Evolutionary conservation across 768 basidiomycete species (phyloP).

Genomic region (Tubosaeta sp.): DNA sequence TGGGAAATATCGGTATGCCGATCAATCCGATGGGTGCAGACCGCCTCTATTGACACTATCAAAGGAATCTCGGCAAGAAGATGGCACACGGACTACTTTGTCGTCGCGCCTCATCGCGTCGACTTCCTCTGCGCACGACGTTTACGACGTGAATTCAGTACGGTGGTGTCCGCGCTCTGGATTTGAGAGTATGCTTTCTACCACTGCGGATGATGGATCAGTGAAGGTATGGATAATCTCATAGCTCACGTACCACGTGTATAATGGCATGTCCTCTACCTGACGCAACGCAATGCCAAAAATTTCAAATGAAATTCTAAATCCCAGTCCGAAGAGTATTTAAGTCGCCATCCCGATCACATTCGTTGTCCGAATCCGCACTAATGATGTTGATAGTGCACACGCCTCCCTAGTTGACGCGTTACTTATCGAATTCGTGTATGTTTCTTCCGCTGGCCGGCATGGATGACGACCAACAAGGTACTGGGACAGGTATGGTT

Average conservation of each 20-base stretch:
- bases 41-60: not conserved
- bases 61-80: constrained; percentile 17
- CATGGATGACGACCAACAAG: too few relatives aligned
- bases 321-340: not conserved
- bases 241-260: not conserved
- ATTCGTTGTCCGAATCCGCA: too few relatives aligned
- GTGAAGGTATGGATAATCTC: constrained; percentile 70
- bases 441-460: too few relatives aligned
- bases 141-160: constrained; percentile 81
- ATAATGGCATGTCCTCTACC: not conserved
- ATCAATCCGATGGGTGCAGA: not conserved
- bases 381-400: too few relatives aligned
- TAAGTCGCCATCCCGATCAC: too few relatives aligned
- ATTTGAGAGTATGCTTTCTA: constrained; percentile 65
- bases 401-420: too few relatives aligned
- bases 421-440: too few relatives aligned
- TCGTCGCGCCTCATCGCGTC: constrained; percentile 49
- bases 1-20: constrained; percentile 67
- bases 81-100: constrained; percentile 21
- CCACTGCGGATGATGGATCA: constrained; percentile 81
- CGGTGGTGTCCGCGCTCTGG: constrained; percentile 76
- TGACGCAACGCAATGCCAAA: not conserved
- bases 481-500: too few relatives aligned
- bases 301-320: not conserved
- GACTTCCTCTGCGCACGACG: constrained; percentile 66